Percentiles rank a stretch among this genome's conserved stretches.
Evolutionary conservation across 2,329 filamentous ascomycete genomes (phyloP).

Genomic region (Neophaeococcomyces aloes): DNA sequence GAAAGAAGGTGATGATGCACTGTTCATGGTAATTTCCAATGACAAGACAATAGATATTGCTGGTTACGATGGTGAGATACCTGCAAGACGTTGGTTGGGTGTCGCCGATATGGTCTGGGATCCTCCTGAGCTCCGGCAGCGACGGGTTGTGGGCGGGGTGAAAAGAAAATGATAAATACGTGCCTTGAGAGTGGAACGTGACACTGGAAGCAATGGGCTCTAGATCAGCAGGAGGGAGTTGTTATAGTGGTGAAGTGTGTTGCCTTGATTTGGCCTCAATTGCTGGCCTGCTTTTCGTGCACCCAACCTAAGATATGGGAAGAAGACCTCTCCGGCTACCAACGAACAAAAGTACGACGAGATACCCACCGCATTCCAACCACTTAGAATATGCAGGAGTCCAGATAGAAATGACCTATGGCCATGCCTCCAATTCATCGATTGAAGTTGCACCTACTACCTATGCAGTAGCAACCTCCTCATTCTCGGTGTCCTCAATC

Average conservation of each 20-base stretch:
- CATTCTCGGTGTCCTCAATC: constrained; percentile 41
- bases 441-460: not conserved
- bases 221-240: too few relatives aligned
- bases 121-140: constrained; percentile 24
- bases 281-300: not conserved
- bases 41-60: constrained; percentile 25
- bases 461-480: constrained; percentile 7
- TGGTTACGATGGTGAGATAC: constrained; percentile 15
- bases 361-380: too few relatives aligned
- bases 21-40: constrained; percentile 22
- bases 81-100: constrained; percentile 21
- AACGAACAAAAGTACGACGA: too few relatives aligned
- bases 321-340: too few relatives aligned
- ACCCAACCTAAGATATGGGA: not conserved
- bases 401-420: too few relatives aligned
- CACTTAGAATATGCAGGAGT: too few relatives aligned
- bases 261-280: too few relatives aligned
- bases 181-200: too few relatives aligned
- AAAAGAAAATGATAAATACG: not conserved
- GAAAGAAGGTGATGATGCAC: constrained; percentile 12
- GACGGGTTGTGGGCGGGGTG: constrained; percentile 21
- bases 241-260: too few relatives aligned
- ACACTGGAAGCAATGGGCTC: too few relatives aligned
- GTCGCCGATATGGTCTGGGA: constrained; percentile 32
- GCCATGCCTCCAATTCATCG: too few relatives aligned